Percentiles rank a stretch among this genome's conserved stretches.
Conservation (phyloP, 805 yeast species). For the Lachancea cidri region DNA sequence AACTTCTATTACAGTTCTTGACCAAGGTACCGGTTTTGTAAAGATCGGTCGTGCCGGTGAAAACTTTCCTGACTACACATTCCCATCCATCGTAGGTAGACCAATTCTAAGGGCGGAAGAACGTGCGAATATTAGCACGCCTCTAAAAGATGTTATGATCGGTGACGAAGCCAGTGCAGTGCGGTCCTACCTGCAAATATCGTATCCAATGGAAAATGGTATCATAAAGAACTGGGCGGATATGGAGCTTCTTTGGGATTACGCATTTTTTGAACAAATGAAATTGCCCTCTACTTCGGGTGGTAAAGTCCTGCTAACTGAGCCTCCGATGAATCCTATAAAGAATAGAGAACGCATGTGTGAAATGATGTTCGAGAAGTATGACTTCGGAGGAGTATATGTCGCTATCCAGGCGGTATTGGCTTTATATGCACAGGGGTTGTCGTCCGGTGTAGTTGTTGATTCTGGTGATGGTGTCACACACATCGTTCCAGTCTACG, state of each 20-base stretch:
- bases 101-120: conserved; percentile 97
- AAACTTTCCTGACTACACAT: conserved; percentile 94
- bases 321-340: conserved; percentile 96
- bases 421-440: conserved; percentile 94
- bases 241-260: conserved; percentile 98
- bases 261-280: conserved; percentile 90
- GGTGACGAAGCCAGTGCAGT: conserved; percentile 93
- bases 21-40: conserved; percentile 98
- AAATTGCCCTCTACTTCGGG: conserved; percentile 70
- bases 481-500: conserved; percentile 96
- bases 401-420: conserved; percentile 98
- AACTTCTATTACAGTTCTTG: conserved; percentile 53
- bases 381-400: conserved; percentile 87
- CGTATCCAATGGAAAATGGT: conserved; percentile 99
- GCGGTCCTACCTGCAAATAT: conserved; percentile 81
- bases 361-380: conserved; percentile 90
- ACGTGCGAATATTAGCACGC: conserved; percentile 53
- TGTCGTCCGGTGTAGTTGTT: conserved; percentile 94
- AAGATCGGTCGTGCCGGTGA: conserved; percentile 96
- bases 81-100: conserved; percentile 96
- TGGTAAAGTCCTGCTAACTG: conserved; percentile 81
- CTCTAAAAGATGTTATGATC: conserved; percentile 94
- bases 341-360: conserved; percentile 90
- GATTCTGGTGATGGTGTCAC: conserved; percentile 99
- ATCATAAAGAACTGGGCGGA: conserved; percentile 97